Conservation (phyloP, 371 early-diverging fungal species). For the Mortierella sp. region DNA sequence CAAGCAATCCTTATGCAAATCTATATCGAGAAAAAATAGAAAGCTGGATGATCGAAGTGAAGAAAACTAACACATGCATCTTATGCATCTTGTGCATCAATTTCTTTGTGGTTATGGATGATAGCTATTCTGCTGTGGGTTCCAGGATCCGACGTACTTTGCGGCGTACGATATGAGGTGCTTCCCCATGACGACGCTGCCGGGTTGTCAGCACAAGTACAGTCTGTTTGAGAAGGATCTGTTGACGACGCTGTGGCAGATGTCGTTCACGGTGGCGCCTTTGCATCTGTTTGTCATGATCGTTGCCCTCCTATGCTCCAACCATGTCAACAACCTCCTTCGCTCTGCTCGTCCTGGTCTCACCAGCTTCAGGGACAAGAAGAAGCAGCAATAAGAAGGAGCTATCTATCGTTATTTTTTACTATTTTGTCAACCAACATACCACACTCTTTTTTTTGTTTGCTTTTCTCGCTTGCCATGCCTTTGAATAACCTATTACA, state of each 20-base stretch:
- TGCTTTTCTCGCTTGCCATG: too few species aligned
- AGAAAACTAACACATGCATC: neutral
- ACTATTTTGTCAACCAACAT: neutral
- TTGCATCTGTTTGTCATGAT: slow-evolving; percentile 63
- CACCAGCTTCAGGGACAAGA: slow-evolving; percentile 19
- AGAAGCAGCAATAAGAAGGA: slow-evolving; percentile 3
- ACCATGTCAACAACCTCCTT: slow-evolving; percentile 62
- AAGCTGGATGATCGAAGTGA: too few species aligned
- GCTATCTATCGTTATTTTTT: neutral
- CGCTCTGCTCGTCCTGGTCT: slow-evolving; percentile 16
- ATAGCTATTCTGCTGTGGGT: slow-evolving; percentile 47
- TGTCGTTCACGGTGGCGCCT: slow-evolving; percentile 62
- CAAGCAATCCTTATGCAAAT: neutral
- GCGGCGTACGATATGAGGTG: slow-evolving; percentile 41
- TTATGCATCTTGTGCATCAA: neutral
- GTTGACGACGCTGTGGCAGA: slow-evolving; percentile 57
- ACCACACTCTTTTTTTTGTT: neutral
- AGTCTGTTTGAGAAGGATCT: slow-evolving; percentile 58
- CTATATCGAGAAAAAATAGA: too few species aligned
- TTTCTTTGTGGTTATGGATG: neutral
- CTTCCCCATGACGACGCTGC: slow-evolving; percentile 67
- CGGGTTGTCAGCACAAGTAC: slow-evolving; percentile 66
- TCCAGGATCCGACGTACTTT: slow-evolving; percentile 12
- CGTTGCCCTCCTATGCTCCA: slow-evolving; percentile 63
- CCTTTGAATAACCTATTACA: neutral